Conservation (phyloP, 1,284 basidiomycete genomes). For the Puccinia horiana region DNA sequence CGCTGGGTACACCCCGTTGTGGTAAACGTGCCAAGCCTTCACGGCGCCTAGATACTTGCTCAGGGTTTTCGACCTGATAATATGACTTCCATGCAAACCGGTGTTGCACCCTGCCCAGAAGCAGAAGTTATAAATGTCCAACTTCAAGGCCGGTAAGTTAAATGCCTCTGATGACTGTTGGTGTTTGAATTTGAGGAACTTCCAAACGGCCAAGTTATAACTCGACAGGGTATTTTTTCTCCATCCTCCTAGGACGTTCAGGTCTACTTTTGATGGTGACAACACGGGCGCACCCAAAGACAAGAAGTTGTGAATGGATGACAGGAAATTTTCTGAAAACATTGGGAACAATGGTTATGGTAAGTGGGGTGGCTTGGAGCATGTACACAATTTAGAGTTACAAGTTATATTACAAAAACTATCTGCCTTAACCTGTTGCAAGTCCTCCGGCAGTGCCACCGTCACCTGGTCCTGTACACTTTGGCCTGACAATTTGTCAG, state of each 20-base stretch:
- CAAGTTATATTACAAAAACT: too few species aligned
- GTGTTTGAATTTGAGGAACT: neutral
- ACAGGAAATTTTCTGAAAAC: too few species aligned
- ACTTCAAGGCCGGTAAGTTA: neutral
- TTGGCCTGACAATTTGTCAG: too few species aligned
- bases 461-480: too few species aligned
- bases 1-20: neutral
- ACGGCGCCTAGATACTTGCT: neutral
- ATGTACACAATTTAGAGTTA: too few species aligned
- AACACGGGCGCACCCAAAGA: too few species aligned
- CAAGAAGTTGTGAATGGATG: too few species aligned
- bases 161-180: neutral
- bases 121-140: constrained; percentile 17
- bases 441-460: too few species aligned
- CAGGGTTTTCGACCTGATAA: neutral
- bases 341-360: too few species aligned
- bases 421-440: too few species aligned
- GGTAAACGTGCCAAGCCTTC: constrained; percentile 22
- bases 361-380: too few species aligned
- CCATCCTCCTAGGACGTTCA: neutral
- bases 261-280: neutral
- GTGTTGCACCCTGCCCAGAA: neutral
- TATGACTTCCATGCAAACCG: too few species aligned
- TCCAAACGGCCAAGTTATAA: constrained; percentile 19
- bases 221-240: neutral